phyloP scores from a whole-genome alignment of 2,329 filamentous ascomycete species.

The Diaporthe citrichinensis region DNA sequence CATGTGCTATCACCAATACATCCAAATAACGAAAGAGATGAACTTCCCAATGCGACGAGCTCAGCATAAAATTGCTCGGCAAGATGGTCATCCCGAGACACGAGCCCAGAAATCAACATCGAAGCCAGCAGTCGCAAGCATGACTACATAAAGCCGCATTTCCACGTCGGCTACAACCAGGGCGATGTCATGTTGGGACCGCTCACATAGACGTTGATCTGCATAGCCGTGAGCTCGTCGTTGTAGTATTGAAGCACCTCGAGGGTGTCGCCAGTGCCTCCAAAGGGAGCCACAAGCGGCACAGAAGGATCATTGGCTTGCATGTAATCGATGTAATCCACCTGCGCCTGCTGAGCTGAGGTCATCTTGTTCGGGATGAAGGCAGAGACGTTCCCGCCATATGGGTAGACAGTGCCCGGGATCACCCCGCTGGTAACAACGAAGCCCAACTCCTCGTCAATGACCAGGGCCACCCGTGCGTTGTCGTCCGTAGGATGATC shows the following conservation, averaged over 20 bases:
- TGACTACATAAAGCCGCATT: neutral
- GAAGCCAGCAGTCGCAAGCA: neutral
- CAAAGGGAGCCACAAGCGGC: conserved; percentile 41
- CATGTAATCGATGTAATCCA: conserved; percentile 42
- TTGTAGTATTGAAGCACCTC: conserved; percentile 45
- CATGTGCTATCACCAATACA: neutral
- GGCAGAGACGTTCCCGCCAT: conserved; percentile 22
- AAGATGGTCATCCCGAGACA: neutral
- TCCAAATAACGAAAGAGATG: neutral
- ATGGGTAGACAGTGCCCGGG: conserved; percentile 43
- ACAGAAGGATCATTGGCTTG: conserved; percentile 36
- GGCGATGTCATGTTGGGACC: conserved; percentile 43
- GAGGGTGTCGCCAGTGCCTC: conserved; percentile 44
- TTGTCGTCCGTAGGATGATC: conserved; percentile 43
- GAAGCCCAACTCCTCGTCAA: conserved; percentile 45
- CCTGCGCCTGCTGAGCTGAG: conserved; percentile 43
- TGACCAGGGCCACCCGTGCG: conserved; percentile 42
- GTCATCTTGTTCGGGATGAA: conserved; percentile 40
- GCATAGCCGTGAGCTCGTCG: conserved; percentile 44
- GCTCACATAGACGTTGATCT: conserved; percentile 45
- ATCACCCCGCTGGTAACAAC: conserved; percentile 44
- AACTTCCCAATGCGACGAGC: neutral
- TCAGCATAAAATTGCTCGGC: neutral
- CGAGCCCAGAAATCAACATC: neutral
- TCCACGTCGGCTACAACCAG: neutral